These are phyloP conservation scores for Candida coleopterorum DNA, from an alignment of 805 yeast species.

Conservation along the genomic window DNA sequence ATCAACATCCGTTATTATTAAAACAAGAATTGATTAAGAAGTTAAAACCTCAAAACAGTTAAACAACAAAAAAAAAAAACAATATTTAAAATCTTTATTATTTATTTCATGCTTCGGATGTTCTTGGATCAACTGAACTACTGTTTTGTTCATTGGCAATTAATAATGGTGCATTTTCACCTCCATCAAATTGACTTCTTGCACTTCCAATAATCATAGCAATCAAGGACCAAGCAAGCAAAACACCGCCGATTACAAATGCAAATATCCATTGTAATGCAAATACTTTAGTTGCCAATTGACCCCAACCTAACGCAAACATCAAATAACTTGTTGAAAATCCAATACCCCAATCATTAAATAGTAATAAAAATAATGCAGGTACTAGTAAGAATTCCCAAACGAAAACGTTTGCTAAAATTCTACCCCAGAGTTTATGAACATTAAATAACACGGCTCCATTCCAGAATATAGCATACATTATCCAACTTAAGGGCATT, in stretches of 20 bases:
- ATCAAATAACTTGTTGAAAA: conserved; percentile 52
- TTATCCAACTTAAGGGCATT: conserved; percentile 69
- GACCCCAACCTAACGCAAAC: conserved; percentile 68
- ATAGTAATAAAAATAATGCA: conserved; percentile 48
- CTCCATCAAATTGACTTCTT: conserved; percentile 1
- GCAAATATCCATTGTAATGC: conserved; percentile 89
- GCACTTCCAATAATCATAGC: conserved; percentile 37
- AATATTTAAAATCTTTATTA: no score
- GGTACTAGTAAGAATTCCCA: conserved; percentile 78
- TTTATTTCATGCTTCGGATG: not conserved
- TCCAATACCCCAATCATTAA: conserved; percentile 69
- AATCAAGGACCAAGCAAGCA: conserved; percentile 47
- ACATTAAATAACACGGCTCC: conserved; percentile 74
- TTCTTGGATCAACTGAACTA: not conserved
- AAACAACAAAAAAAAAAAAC: conserved; percentile 1
- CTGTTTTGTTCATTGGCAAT: conserved; percentile 8
- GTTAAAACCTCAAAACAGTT: conserved; percentile 16
- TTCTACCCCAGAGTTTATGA: conserved; percentile 53
- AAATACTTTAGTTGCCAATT: conserved; percentile 59
- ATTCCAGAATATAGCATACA: conserved; percentile 76
- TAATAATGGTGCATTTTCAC: conserved; percentile 37
- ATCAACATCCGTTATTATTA: conserved; percentile 30
- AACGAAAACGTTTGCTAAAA: conserved; percentile 66
- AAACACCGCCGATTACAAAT: conserved; percentile 54
- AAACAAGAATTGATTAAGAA: conserved; percentile 30